phyloP scores from a whole-genome alignment of 2,329 filamentous ascomycete genomes.

The Fusarium sp. region DNA sequence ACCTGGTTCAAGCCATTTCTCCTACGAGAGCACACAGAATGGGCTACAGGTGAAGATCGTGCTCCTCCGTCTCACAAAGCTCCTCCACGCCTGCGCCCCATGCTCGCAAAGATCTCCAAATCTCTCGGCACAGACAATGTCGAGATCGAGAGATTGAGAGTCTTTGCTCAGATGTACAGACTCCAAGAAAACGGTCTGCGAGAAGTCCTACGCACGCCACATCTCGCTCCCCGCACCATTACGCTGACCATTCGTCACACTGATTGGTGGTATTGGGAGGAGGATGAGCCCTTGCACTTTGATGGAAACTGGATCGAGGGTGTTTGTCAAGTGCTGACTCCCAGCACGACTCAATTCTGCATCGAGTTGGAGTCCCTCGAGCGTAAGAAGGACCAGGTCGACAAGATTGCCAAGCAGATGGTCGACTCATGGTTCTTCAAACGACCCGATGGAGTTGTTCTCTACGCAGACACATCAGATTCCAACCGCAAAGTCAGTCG shows the following conservation, averaged over 20 bases:
- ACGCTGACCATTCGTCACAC: conserved; percentile 58
- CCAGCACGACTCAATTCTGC: conserved; percentile 49
- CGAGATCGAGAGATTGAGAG: conserved; percentile 45
- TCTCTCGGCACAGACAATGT: conserved; percentile 31
- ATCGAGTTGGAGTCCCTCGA: conserved; percentile 59
- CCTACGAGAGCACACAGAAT: conserved; percentile 50
- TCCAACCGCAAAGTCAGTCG: conserved; percentile 41
- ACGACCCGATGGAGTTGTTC: conserved; percentile 43
- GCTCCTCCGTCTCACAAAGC: conserved; percentile 38
- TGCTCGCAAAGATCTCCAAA: conserved; percentile 28
- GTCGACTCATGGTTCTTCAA: conserved; percentile 35
- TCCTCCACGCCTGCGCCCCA: not conserved
- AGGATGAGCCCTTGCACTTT: conserved; percentile 45
- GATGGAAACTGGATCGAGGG: conserved; percentile 48
- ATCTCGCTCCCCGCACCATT: conserved; percentile 47
- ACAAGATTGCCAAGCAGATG: conserved; percentile 50
- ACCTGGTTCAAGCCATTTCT: conserved; percentile 54
- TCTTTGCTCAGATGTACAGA: conserved; percentile 54
- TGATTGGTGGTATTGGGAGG: conserved; percentile 43
- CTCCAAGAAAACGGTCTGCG: conserved; percentile 45
- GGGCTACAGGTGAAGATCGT: conserved; percentile 44
- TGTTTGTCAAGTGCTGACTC: conserved; percentile 37
- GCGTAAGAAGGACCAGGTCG: conserved; percentile 54
- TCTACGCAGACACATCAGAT: conserved; percentile 42
- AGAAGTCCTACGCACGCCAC: conserved; percentile 36